Evolutionary conservation across 805 yeast genomes (phyloP).

Genomic region (Saturnispora sekii): DNA sequence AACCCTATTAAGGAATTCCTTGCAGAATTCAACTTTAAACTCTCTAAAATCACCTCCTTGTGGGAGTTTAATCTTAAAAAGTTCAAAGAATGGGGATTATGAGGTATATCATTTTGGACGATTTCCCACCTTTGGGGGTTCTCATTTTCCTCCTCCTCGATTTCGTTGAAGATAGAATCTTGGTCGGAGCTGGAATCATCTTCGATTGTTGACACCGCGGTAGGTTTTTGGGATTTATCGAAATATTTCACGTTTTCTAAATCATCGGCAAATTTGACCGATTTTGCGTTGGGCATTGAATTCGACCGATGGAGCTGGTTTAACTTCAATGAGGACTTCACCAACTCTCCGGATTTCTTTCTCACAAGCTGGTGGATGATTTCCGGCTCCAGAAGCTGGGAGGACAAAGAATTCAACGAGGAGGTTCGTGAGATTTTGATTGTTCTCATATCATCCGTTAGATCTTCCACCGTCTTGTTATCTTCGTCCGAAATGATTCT

Average conservation of each 20-base stretch:
- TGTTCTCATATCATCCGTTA: background rate
- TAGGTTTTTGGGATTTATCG: constrained; percentile 50
- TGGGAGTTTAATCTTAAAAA: constrained; percentile 25
- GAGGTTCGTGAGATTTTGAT: background rate
- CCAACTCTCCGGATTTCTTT: constrained; percentile 44
- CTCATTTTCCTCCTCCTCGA: constrained; percentile 16
- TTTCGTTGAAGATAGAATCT: constrained; percentile 13
- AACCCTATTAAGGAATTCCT: constrained; percentile 36
- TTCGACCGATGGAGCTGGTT: constrained; percentile 30
- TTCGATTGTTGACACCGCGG: constrained; percentile 40
- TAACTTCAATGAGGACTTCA: constrained; percentile 40
- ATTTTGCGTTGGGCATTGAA: constrained; percentile 46
- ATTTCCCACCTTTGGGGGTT: constrained; percentile 23
- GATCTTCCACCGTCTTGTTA: background rate
- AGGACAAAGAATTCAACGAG: background rate
- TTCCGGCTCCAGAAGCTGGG: too few species aligned
- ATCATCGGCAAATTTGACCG: constrained; percentile 55
- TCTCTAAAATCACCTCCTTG: constrained; percentile 24
- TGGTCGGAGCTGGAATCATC: constrained; percentile 12
- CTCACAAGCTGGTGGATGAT: constrained; percentile 27
- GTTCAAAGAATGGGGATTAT: constrained; percentile 20
- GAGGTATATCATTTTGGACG: constrained; percentile 24
- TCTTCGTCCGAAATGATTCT: background rate
- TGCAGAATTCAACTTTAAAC: constrained; percentile 29
- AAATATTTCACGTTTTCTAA: constrained; percentile 57